Evolutionary conservation across 208 protist genomes (phyloP), one percentile per base, ranked within the genome.

Genomic region (Endotrypanum monterogeii): DNA sequence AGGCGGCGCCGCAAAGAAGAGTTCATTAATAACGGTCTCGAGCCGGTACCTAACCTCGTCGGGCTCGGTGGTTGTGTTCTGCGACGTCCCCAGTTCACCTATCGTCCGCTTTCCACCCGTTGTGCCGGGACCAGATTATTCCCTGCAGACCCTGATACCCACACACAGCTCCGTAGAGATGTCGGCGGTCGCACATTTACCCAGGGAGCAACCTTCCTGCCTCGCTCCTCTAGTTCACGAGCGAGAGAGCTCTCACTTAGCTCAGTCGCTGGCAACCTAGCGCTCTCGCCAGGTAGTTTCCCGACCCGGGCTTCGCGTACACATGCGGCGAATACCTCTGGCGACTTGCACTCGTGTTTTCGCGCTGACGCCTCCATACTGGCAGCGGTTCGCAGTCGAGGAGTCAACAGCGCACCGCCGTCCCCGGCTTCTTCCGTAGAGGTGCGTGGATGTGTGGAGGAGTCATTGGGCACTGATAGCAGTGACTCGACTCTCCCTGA

Each of bases 11-110:
- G 67, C 61, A 79, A 78, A 30, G 57, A 82, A 44, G 69, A 67
- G 30, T 37, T 79, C 20, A 28, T 76, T 16, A 54, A 76, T 18
- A 79, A 61, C 25, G 62, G 63, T 9, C 67, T 85, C 0, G 68
- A 76, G 54, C 73, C 76, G 8, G 14, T 82, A 48, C 72, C 76
- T 44, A 85, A 85, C 66, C 28, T 85, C 11, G 54, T 85, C 11
- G 81, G 81, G 8, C 32, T 85, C 1, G 61, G 71, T 23, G 57
- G 57, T 39, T 76, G 79, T 30, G 66, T 82, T 23, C 58, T 76
- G 7, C 74, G 79, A 32, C 63, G 74, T 18, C 71, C 50, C 3
- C 71, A 66, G 2, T 75, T 74, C 51, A 16, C 35, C 30, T 74
- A 84, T 52, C 74, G 46, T 5, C 66, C 70, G 8, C n/a, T 61